phyloP scores from a whole-genome alignment of 1,139 yeast genomes.

The Protomyces macrosporus region DNA sequence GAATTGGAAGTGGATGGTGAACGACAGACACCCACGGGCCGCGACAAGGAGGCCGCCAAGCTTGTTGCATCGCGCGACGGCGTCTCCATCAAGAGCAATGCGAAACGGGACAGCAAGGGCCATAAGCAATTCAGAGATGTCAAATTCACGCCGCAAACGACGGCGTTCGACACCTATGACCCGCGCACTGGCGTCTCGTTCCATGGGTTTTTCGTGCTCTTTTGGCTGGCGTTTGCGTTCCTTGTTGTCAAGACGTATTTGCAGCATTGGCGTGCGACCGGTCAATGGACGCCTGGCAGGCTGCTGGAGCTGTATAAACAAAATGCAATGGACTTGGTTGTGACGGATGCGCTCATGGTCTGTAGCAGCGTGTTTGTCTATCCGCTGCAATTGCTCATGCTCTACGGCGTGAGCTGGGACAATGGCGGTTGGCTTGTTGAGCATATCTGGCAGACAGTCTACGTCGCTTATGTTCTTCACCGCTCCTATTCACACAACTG shows the following conservation, averaged over 20 bases:
- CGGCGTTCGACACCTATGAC: constrained; percentile 21
- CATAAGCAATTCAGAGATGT: constrained; percentile 14
- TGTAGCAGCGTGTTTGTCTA: constrained; percentile 51
- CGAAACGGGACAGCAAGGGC: background rate
- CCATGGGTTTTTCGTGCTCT: constrained; percentile 25
- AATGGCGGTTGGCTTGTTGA: constrained; percentile 51
- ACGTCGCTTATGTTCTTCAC: constrained; percentile 17
- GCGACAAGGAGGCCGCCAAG: constrained; percentile 1
- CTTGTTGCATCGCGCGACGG: background rate
- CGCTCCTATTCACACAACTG: constrained; percentile 25
- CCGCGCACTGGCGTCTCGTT: constrained; percentile 15
- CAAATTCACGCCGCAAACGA: constrained; percentile 12
- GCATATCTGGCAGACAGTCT: constrained; percentile 45
- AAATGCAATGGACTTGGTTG: constrained; percentile 18
- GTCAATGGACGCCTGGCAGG: constrained; percentile 16
- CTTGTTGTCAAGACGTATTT: constrained; percentile 22
- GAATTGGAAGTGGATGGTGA: background rate
- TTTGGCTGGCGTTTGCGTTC: constrained; percentile 24
- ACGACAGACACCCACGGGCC: background rate
- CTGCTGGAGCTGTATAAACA: constrained; percentile 11
- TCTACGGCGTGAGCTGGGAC: constrained; percentile 46
- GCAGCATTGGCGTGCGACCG: constrained; percentile 26
- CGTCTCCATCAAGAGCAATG: background rate
- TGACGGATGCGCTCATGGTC: constrained; percentile 28
- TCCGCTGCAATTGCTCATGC: constrained; percentile 47